Conservation (phyloP, 2,329 filamentous ascomycete species). For the Claviceps capensis region DNA sequence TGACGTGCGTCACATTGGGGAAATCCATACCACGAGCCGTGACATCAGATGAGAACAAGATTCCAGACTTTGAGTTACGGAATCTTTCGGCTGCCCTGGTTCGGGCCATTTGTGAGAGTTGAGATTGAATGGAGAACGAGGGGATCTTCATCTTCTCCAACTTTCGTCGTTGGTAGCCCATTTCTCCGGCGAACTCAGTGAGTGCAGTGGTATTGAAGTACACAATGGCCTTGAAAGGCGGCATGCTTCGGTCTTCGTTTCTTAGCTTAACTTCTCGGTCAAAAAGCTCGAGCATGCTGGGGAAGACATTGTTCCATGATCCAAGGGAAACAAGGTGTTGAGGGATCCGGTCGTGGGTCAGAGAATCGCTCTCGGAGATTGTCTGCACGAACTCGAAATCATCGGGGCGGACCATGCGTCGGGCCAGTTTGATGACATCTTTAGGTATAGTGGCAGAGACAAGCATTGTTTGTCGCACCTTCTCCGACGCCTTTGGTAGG, state of each 20-base stretch:
- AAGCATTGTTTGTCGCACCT: constrained; percentile 77
- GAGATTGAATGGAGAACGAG: constrained; percentile 59
- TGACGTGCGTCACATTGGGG: constrained; percentile 65
- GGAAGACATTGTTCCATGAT: constrained; percentile 63
- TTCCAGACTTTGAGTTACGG: constrained; percentile 44
- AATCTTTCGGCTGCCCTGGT: constrained; percentile 61
- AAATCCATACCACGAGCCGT: constrained; percentile 77
- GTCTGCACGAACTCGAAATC: constrained; percentile 85
- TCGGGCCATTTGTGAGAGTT: constrained; percentile 55
- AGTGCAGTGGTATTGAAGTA: constrained; percentile 74
- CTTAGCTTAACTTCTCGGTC: constrained; percentile 38
- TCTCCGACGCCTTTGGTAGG: constrained; percentile 49
- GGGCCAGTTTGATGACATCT: constrained; percentile 69
- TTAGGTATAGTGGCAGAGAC: constrained; percentile 88
- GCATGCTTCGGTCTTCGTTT: constrained; percentile 21
- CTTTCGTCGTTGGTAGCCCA: constrained; percentile 28
- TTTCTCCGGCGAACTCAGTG: constrained; percentile 48
- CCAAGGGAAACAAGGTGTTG: constrained; percentile 58
- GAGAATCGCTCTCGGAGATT: constrained; percentile 65
- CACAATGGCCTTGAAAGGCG: constrained; percentile 88
- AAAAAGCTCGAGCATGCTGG: constrained; percentile 64
- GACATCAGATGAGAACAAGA: constrained; percentile 68
- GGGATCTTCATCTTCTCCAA: constrained; percentile 24
- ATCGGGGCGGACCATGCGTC: constrained; percentile 58
- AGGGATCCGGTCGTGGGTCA: constrained; percentile 74